Conservation (phyloP, 306 rosid species). For the Nissolia schottii region DNA sequence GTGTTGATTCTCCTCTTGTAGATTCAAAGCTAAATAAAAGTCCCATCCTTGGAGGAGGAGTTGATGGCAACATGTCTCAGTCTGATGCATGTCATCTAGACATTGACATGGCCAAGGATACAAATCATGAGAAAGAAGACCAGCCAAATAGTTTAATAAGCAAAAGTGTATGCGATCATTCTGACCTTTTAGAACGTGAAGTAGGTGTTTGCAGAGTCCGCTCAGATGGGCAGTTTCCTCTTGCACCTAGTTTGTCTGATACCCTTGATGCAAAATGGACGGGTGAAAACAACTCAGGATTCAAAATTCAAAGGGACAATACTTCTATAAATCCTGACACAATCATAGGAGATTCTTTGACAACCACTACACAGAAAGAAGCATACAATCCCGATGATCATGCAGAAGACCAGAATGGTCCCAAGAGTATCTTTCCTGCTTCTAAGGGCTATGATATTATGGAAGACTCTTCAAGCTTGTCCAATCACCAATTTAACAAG, state of each 20-base stretch:
- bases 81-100: conserved; percentile 33
- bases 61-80: conserved; percentile 27
- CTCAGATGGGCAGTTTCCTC: conserved; percentile 66
- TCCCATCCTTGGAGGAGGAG: conserved; percentile 33
- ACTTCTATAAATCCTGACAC: conserved; percentile 34
- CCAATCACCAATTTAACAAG: conserved; percentile 59
- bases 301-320: conserved; percentile 40
- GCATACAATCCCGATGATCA: conserved; percentile 37
- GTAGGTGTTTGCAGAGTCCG: conserved; percentile 42
- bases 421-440: conserved; percentile 32
- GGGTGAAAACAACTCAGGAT: conserved; percentile 50
- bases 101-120: conserved; percentile 17
- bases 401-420: conserved; percentile 42
- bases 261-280: conserved; percentile 92
- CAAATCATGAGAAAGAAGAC: conserved; percentile 33
- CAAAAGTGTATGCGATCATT: conserved; percentile 21
- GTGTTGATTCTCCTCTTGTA: conserved; percentile 34
- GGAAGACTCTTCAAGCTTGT: conserved; percentile 67
- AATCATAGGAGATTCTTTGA: conserved; percentile 40
- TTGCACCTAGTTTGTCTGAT: conserved; percentile 60
- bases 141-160: conserved; percentile 27
- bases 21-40: conserved; percentile 29
- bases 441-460: conserved; percentile 42
- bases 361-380: conserved; percentile 20
- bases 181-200: conserved; percentile 34